Conservation (phyloP, 176 grass and related monocot genomes). For the Phoenix roebelenii region DNA sequence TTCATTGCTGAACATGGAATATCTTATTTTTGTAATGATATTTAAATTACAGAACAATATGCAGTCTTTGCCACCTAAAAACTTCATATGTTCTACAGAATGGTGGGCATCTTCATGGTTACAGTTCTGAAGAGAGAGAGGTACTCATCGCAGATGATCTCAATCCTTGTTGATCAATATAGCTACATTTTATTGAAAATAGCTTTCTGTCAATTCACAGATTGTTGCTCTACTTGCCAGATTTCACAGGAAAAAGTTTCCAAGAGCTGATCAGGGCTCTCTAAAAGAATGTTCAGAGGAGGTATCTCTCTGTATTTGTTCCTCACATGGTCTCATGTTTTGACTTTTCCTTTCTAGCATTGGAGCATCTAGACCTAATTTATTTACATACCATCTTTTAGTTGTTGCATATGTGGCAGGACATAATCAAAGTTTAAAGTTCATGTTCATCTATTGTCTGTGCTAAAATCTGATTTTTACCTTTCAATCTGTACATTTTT, state of each 20-base stretch:
- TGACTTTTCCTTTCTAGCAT: neutral
- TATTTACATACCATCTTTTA: neutral
- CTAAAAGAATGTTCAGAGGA: conserved; percentile 3
- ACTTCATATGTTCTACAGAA: conserved; percentile 2
- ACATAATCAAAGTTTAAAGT: too few species aligned
- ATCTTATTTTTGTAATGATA: neutral
- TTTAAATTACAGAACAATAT: neutral
- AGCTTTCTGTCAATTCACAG: neutral
- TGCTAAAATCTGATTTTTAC: too few species aligned
- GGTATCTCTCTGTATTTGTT: neutral
- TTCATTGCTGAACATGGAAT: neutral
- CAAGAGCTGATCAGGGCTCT: neutral
- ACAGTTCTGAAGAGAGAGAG: conserved; percentile 11
- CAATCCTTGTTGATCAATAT: neutral
- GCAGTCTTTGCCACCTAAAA: neutral
- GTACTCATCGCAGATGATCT: neutral
- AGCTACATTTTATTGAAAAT: neutral
- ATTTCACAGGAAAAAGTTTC: conserved; percentile 15
- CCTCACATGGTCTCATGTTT: neutral
- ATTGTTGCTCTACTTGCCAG: conserved; percentile 2
- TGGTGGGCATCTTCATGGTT: conserved; percentile 17
- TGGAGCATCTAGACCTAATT: neutral
- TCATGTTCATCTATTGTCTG: too few species aligned
- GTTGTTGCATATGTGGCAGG: too few species aligned
- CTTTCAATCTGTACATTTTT: too few species aligned